These are phyloP conservation scores for Phytophthora tentaculata DNA, from an alignment of 352 stramenopile genomes.

Conservation along the genomic window DNA sequence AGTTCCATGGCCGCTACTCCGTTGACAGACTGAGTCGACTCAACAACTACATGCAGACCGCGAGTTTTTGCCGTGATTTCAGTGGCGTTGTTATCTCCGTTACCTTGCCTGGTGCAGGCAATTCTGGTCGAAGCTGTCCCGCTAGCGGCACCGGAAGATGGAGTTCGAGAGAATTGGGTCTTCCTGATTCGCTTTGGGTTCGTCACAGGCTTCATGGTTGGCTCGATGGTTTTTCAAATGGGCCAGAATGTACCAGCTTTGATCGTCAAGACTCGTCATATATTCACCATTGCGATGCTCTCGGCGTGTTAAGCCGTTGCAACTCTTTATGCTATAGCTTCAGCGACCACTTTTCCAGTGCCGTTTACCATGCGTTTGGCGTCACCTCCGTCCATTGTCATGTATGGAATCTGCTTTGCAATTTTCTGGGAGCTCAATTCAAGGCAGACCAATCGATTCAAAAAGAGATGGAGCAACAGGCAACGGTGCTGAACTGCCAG, in stretches of 20 bases:
- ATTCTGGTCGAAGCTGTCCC: slow-evolving; percentile 23
- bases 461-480: slow-evolving; percentile 21
- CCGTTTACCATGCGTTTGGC: slow-evolving; percentile 22
- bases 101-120: slow-evolving; percentile 14
- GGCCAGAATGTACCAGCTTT: slow-evolving; percentile 17
- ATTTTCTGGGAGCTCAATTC: slow-evolving; percentile 29
- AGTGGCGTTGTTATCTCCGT: slow-evolving; percentile 14
- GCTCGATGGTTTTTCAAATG: slow-evolving; percentile 23
- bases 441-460: slow-evolving; percentile 16
- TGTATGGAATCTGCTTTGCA: slow-evolving; percentile 20
- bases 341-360: slow-evolving; percentile 21
- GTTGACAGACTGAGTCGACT: not conserved
- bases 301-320: slow-evolving; percentile 1
- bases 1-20: not conserved
- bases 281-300: slow-evolving; percentile 18
- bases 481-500: slow-evolving; percentile 25
- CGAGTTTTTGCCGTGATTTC: slow-evolving; percentile 4
- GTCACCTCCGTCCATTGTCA: slow-evolving; percentile 15
- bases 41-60: slow-evolving; percentile 3
- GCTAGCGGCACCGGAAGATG: slow-evolving; percentile 16
- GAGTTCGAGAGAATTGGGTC: slow-evolving; percentile 18
- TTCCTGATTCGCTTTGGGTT: slow-evolving; percentile 23
- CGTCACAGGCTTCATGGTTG: slow-evolving; percentile 14
- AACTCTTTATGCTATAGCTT: slow-evolving; percentile 16
- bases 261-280: slow-evolving; percentile 11